phyloP scores from a whole-genome alignment of 2,329 filamentous ascomycete genomes.

The Phialophora tarda region DNA sequence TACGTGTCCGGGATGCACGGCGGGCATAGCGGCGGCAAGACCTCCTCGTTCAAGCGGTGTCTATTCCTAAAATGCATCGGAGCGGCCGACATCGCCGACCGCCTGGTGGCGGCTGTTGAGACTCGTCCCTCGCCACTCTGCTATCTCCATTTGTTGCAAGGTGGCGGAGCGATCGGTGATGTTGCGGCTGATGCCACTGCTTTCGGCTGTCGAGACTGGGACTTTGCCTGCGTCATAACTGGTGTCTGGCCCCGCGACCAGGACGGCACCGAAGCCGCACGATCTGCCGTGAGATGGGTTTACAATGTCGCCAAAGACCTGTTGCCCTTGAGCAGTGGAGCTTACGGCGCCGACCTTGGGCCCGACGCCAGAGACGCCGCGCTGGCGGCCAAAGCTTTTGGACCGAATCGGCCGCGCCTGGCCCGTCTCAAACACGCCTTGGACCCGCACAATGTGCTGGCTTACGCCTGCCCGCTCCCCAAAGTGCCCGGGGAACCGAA shows the following conservation, averaged over 20 bases:
- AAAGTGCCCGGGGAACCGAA: constrained; percentile 46
- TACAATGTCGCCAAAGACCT: constrained; percentile 58
- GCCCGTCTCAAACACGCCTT: constrained; percentile 56
- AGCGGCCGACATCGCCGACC: constrained; percentile 42
- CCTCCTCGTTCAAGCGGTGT: constrained; percentile 69
- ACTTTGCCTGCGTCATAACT: constrained; percentile 68
- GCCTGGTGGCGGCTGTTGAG: constrained; percentile 55
- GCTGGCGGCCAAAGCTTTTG: constrained; percentile 63
- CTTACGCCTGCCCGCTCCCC: constrained; percentile 62
- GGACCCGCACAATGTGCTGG: constrained; percentile 60
- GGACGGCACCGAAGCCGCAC: constrained; percentile 53
- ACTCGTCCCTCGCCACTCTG: constrained; percentile 60
- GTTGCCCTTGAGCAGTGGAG: constrained; percentile 58
- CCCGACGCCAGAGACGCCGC: constrained; percentile 63
- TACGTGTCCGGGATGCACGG: constrained; percentile 66
- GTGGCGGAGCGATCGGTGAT: constrained; percentile 60
- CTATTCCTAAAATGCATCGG: constrained; percentile 62
- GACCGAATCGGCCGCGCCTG: constrained; percentile 58
- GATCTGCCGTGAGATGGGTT: constrained; percentile 59
- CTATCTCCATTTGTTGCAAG: constrained; percentile 69
- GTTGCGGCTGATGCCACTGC: constrained; percentile 56
- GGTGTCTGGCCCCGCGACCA: constrained; percentile 64
- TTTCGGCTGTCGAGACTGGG: constrained; percentile 69
- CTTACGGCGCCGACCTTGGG: constrained; percentile 67
- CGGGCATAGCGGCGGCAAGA: constrained; percentile 64